phyloP scores from a whole-genome alignment of 805 yeast species.

The Cyberlindnera galapagoensis region DNA sequence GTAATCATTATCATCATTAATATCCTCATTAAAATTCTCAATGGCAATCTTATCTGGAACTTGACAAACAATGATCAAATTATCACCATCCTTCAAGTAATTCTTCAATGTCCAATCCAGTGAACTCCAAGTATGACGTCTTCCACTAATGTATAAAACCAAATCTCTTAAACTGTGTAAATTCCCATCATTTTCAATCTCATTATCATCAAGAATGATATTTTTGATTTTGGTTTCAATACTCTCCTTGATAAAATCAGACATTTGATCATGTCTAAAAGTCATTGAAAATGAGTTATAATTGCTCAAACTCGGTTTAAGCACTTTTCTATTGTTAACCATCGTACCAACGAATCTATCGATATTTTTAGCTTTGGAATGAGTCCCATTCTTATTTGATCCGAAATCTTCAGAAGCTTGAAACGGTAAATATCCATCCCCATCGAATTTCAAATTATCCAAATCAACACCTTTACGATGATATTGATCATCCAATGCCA shows the following conservation, averaged over 20 bases:
- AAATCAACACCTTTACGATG: slow-evolving; percentile 17
- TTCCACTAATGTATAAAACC: slow-evolving; percentile 18
- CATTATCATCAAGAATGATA: background rate
- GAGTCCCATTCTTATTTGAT: slow-evolving; percentile 2
- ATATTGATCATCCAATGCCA: slow-evolving; percentile 22
- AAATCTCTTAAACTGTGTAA: slow-evolving; percentile 19
- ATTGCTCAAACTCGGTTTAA: slow-evolving; percentile 9
- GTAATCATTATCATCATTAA: slow-evolving; percentile 2
- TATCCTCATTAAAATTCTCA: slow-evolving; percentile 4
- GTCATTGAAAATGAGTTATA: slow-evolving; percentile 16
- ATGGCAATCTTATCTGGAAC: slow-evolving; percentile 13
- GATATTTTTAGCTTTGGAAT: slow-evolving; percentile 14
- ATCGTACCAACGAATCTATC: slow-evolving; percentile 16
- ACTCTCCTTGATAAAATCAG: slow-evolving; percentile 7
- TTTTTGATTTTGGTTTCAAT: background rate
- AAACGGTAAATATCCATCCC: slow-evolving; percentile 20
- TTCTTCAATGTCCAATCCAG: slow-evolving; percentile 20
- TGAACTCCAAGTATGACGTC: slow-evolving; percentile 21
- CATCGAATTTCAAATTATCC: slow-evolving; percentile 18
- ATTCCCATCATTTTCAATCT: slow-evolving; percentile 1
- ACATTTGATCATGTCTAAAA: slow-evolving; percentile 16
- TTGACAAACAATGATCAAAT: slow-evolving; percentile 15
- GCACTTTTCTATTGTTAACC: slow-evolving; percentile 7
- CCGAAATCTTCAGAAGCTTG: slow-evolving; percentile 2
- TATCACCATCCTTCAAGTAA: slow-evolving; percentile 20